Percentiles rank a stretch among this genome's conserved stretches.
These are phyloP conservation scores for Wickerhamomyces rabaulensis DNA, from an alignment of 805 yeast species.

Conservation along the genomic window DNA sequence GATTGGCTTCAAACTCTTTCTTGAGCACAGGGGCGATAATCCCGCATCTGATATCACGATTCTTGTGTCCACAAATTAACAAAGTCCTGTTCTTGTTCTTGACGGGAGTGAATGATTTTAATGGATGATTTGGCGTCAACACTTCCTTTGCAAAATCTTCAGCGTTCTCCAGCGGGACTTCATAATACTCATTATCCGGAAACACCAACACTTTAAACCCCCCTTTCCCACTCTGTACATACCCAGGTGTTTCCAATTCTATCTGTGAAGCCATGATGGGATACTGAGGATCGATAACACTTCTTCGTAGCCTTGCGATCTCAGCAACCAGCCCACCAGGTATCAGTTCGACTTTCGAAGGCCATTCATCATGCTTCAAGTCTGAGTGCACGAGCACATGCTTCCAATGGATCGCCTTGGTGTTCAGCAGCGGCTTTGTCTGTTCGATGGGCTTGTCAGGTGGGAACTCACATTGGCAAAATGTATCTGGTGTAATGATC, in stretches of 20 bases:
- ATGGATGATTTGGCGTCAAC: conserved; percentile 30
- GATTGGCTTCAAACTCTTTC: conserved; percentile 43
- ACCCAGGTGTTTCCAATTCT: conserved; percentile 20
- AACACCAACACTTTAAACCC: conserved; percentile 34
- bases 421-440: conserved; percentile 35
- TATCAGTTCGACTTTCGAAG: conserved; percentile 41
- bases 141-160: conserved; percentile 36
- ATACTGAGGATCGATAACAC: conserved; percentile 34
- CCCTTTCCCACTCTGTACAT: background rate
- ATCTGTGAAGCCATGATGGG: conserved; percentile 50
- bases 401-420: conserved; percentile 48
- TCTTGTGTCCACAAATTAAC: conserved; percentile 61
- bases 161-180: conserved; percentile 10
- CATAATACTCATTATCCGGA: conserved; percentile 47
- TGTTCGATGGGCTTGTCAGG: conserved; percentile 35
- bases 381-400: conserved; percentile 52
- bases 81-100: conserved; percentile 25
- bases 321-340: conserved; percentile 40
- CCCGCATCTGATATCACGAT: conserved; percentile 67
- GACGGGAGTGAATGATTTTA: conserved; percentile 17
- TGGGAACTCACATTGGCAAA: conserved; percentile 45
- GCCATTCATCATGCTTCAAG: conserved; percentile 30
- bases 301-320: conserved; percentile 31
- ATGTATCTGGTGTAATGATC: conserved; percentile 28
- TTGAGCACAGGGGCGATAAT: conserved; percentile 51